Evolutionary conservation across 2,329 filamentous ascomycete species (phyloP).

Genomic region (Biscogniauxia sp.): DNA sequence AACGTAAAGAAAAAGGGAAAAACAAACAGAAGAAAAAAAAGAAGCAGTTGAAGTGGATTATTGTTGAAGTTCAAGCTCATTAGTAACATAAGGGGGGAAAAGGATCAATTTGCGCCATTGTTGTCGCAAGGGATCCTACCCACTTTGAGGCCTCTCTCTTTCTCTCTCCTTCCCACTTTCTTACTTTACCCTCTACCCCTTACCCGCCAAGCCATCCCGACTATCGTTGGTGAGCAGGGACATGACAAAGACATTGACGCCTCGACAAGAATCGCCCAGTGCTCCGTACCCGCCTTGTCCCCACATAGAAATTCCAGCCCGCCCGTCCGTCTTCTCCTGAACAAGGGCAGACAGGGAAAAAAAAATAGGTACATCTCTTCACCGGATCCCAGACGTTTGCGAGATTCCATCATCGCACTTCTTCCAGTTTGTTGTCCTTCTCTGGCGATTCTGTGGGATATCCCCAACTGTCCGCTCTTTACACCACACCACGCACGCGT

Average conservation of each 20-base stretch:
- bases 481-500: background rate
- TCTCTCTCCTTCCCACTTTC: background rate
- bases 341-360: slow-evolving; percentile 11
- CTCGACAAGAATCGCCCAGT: slow-evolving; percentile 19
- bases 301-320: slow-evolving; percentile 21
- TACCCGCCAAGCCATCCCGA: background rate
- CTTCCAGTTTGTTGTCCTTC: background rate
- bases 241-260: slow-evolving; percentile 27
- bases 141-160: background rate
- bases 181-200: background rate
- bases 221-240: slow-evolving; percentile 12
- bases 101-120: background rate
- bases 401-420: slow-evolving; percentile 4
- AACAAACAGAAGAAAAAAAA: no score
- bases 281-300: slow-evolving; percentile 19
- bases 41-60: no score
- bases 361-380: slow-evolving; percentile 2
- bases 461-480: background rate
- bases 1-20: background rate
- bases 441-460: background rate
- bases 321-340: slow-evolving; percentile 17
- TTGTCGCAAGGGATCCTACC: background rate
- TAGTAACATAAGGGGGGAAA: background rate
- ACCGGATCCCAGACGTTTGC: slow-evolving; percentile 1
- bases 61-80: background rate